phyloP scores from a whole-genome alignment of 495 filamentous ascomycete species.

The Lasiosphaeria ovina region DNA sequence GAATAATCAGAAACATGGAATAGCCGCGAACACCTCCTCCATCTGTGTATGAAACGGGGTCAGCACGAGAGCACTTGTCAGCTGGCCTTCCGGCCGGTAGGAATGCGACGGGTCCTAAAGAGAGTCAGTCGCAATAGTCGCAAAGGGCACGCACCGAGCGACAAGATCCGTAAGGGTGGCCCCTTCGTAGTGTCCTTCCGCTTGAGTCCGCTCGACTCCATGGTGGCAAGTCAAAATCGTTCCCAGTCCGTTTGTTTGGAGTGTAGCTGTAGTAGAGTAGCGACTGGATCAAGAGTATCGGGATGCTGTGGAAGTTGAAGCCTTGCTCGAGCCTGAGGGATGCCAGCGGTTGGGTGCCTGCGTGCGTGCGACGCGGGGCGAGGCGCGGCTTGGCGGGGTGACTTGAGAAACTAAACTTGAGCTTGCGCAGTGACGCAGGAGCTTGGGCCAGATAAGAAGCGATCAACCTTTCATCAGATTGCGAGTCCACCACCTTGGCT shows the following conservation, averaged over 20 bases:
- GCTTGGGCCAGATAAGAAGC: conserved; percentile 23
- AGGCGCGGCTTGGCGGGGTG: conserved; percentile 18
- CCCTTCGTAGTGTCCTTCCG: conserved; percentile 94
- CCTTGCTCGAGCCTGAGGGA: not conserved
- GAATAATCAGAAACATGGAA: conserved; percentile 91
- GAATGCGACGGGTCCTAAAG: not conserved
- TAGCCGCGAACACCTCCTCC: conserved; percentile 96
- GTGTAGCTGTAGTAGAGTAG: not conserved
- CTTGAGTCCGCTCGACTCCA: conserved; percentile 35
- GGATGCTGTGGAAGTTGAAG: conserved; percentile 3
- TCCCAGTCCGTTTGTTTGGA: no score
- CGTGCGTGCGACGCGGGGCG: conserved; percentile 10
- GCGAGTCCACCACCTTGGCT: not conserved
- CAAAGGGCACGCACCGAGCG: conserved; percentile 65
- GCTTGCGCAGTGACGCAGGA: conserved; percentile 25
- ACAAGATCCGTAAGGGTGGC: conserved; percentile 86
- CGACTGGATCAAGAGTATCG: conserved; percentile 2
- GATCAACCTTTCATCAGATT: conserved; percentile 22
- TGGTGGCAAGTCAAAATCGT: not conserved
- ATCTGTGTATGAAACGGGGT: conserved; percentile 52
- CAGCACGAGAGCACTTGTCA: not conserved
- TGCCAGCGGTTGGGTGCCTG: conserved; percentile 15
- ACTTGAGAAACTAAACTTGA: conserved; percentile 1
- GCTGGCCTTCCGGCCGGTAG: not conserved
- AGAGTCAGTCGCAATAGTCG: conserved; percentile 1